A percentile compares a stretch with the other conserved stretches of the same genome.
phyloP scores from a whole-genome alignment of 371 early-diverging fungal genomes.

The Haplosporangium sp. region DNA sequence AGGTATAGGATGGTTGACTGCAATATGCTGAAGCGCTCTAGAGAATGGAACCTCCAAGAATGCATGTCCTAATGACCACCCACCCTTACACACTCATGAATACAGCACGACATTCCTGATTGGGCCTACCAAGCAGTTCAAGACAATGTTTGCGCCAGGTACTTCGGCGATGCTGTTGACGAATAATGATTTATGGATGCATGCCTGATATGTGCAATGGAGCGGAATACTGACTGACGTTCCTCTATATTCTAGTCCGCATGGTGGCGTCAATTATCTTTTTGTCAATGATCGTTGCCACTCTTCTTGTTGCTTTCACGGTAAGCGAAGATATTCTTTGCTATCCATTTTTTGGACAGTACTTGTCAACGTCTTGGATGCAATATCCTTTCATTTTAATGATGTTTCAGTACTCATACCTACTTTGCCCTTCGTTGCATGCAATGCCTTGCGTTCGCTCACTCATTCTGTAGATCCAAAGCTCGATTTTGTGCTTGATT shows the following conservation, averaged over 20 bases:
- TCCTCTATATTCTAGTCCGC: slow-evolving; percentile 54
- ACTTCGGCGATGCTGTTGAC: slow-evolving; percentile 6
- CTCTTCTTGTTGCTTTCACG: slow-evolving; percentile 72
- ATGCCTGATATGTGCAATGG: not conserved
- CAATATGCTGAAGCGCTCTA: not conserved
- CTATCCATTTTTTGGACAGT: no score
- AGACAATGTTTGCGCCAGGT: slow-evolving; percentile 86
- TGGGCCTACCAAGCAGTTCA: slow-evolving; percentile 85
- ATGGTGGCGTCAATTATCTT: slow-evolving; percentile 74
- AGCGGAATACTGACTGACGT: not conserved
- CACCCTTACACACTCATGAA: not conserved
- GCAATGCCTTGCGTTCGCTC: no score
- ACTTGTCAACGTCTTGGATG: no score
- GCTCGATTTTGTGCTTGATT: slow-evolving; percentile 73
- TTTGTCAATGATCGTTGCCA: slow-evolving; percentile 65
- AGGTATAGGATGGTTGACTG: slow-evolving; percentile 58
- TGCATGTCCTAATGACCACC: not conserved
- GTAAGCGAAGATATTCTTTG: slow-evolving; percentile 12
- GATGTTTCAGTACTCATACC: no score
- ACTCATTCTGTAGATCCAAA: slow-evolving; percentile 29
- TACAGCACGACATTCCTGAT: slow-evolving; percentile 87
- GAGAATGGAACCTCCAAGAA: not conserved
- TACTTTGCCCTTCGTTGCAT: no score
- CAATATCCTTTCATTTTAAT: slow-evolving; percentile 14
- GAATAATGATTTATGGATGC: not conserved